Conservation (phyloP, 768 basidiomycete genomes). For the Russula sp. region DNA sequence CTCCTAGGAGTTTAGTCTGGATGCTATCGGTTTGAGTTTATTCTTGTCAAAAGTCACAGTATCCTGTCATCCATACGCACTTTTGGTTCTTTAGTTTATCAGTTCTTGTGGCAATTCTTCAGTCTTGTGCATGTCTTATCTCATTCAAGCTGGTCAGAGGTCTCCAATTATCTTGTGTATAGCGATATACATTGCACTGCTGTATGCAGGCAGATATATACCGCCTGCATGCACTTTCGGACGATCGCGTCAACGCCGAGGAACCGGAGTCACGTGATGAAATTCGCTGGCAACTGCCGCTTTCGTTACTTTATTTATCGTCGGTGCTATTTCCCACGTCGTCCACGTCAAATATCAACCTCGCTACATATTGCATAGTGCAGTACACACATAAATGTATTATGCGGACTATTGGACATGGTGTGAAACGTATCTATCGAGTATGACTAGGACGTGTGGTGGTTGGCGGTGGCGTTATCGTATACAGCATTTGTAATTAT, state of each 20-base stretch:
- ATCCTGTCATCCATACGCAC: conserved; percentile 16
- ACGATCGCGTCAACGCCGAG: not conserved
- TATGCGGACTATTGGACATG: too few species aligned
- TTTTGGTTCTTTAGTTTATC: conserved; percentile 5
- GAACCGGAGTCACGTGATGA: not conserved
- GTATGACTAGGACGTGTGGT: not conserved
- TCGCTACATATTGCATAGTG: not conserved
- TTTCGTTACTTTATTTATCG: not conserved
- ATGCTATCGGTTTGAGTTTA: conserved; percentile 17
- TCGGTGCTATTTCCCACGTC: conserved; percentile 2
- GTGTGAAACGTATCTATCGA: not conserved
- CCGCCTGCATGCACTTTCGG: not conserved
- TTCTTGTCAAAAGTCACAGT: conserved; percentile 16
- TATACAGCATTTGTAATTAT: not conserved
- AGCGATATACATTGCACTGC: too few species aligned
- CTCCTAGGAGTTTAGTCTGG: conserved; percentile 17
- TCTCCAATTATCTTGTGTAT: not conserved
- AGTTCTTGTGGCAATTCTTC: not conserved
- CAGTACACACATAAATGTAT: not conserved
- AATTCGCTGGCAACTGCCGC: not conserved
- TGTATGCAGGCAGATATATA: too few species aligned
- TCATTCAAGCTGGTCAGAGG: conserved; percentile 3
- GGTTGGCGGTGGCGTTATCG: not conserved
- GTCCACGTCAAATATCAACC: not conserved
- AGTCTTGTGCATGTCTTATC: not conserved